Evolutionary conservation across 2,329 filamentous ascomycete genomes (phyloP).

Genomic region (Rhynchosporium secalis): DNA sequence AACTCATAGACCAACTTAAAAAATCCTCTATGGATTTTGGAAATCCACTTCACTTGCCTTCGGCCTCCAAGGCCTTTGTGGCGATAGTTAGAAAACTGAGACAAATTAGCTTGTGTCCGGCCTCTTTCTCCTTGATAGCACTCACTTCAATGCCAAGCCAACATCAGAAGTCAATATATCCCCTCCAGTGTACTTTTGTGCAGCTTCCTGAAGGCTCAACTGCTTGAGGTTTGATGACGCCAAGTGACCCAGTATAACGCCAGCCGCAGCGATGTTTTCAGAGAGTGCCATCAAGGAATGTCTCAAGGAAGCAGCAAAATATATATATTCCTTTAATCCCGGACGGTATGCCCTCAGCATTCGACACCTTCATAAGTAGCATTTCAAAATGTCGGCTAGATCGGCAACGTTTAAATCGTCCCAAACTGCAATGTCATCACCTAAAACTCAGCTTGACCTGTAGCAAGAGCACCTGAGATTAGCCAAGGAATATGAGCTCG

Average conservation of each 20-base stretch:
- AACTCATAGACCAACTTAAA: background rate
- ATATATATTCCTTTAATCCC: background rate
- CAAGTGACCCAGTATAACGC: background rate
- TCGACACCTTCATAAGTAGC: background rate
- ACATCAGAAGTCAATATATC: constrained; percentile 38
- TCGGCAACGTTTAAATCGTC: background rate
- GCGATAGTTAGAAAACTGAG: background rate
- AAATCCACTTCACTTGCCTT: background rate
- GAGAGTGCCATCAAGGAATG: background rate
- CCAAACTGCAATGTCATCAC: background rate
- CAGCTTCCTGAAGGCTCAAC: constrained; percentile 37
- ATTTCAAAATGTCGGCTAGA: background rate
- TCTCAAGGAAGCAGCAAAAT: background rate
- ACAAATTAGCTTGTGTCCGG: background rate
- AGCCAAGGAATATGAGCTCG: background rate
- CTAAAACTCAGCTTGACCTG: background rate
- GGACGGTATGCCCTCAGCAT: background rate
- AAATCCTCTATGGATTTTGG: background rate
- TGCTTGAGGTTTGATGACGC: background rate
- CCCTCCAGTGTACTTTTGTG: constrained; percentile 24
- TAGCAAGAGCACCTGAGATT: background rate
- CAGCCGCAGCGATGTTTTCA: background rate
- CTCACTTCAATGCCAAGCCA: constrained; percentile 38
- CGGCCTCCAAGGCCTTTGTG: background rate
- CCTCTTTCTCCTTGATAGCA: background rate